Evolutionary conservation across 345 rosid genomes (phyloP), one percentile per base, ranked within the genome.

Genomic region (Populus davidiana): DNA sequence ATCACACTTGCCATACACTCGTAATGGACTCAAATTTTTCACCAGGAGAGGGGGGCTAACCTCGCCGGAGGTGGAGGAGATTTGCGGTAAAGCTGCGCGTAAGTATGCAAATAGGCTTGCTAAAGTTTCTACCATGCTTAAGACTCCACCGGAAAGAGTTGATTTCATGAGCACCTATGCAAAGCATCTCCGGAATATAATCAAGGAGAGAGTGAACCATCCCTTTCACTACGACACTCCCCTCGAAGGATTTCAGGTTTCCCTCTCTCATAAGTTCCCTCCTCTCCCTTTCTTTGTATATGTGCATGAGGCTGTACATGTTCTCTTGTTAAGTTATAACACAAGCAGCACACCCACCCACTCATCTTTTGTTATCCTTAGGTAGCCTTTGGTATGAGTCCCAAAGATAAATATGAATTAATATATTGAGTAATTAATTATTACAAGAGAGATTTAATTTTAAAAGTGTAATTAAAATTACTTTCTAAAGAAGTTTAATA

Each of bases 1-100:
- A 25, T 95, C 99, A 73, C 99, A 95, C 87, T 87, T 93, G 73
- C 98, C 99, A 16, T 91, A 92, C 80, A 92, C 99, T 44, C 85
- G 98, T 10, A 95, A 95, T 38, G 99, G 99, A 7, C 87, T 93
- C 36, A 93, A 95, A 76, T 93, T 93, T 75, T 95, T 95, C 82
- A 93, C 98, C 1, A 92, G 85, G 88, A 91, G 75, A 81, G 96
- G 99, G n/a, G 99, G 98, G 43, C 75, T 95, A 73, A 92, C 94
- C 4, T 93, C 97, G 10, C 77, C 86, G 7, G 91, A 92, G 79
- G 98, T 95, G 82, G 99, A 90, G 89, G 89, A 90, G 79, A 89
- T 95, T 56, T 95, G 98, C 31, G 88, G 81, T 70, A 76, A 74
- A 78, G 99, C 99, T 11, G 96, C 97, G 0, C 79, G 84, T 0